Conservation (phyloP, 768 basidiomycete species). For the Trametes cinnabarina region DNA sequence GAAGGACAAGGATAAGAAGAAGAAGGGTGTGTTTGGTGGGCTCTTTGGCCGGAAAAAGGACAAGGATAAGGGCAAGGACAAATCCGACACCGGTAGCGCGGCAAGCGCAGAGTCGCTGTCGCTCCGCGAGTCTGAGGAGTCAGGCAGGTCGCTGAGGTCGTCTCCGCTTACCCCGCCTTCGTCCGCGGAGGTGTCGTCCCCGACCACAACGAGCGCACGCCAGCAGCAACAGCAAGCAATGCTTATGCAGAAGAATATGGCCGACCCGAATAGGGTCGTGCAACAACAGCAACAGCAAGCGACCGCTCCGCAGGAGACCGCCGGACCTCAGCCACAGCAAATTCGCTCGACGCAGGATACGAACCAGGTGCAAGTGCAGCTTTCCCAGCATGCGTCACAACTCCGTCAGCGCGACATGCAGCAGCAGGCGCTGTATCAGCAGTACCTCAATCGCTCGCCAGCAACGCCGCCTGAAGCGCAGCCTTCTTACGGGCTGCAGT, state of each 20-base stretch:
- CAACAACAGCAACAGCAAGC: constrained; percentile 25
- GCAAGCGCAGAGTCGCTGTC: constrained; percentile 43
- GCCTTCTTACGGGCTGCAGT: constrained; percentile 73
- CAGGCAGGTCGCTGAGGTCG: constrained; percentile 43
- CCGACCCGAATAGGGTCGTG: constrained; percentile 6
- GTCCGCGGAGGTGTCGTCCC: constrained; percentile 39
- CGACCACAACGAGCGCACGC: constrained; percentile 51
- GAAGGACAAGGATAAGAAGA: constrained; percentile 53
- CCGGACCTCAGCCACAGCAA: constrained; percentile 1
- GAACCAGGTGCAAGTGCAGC: constrained; percentile 38
- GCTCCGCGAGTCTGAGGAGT: constrained; percentile 58
- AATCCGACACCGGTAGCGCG: constrained; percentile 49
- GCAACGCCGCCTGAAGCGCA: constrained; percentile 73
- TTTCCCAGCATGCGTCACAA: constrained; percentile 62
- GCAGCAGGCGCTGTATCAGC: constrained; percentile 83
- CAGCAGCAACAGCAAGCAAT: constrained; percentile 55
- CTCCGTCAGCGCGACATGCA: constrained; percentile 87
- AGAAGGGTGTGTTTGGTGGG: constrained; percentile 69
- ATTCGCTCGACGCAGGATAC: constrained; percentile 22
- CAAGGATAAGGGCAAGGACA: constrained; percentile 61
- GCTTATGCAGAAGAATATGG: constrained; percentile 47
- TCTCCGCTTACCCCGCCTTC: constrained; percentile 22
- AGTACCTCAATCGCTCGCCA: constrained; percentile 86
- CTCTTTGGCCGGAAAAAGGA: constrained; percentile 79
- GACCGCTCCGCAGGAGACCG: not conserved